Evolutionary conservation across 1,139 yeast species (phyloP).

Genomic region (Yamadazyma friedrichii): DNA sequence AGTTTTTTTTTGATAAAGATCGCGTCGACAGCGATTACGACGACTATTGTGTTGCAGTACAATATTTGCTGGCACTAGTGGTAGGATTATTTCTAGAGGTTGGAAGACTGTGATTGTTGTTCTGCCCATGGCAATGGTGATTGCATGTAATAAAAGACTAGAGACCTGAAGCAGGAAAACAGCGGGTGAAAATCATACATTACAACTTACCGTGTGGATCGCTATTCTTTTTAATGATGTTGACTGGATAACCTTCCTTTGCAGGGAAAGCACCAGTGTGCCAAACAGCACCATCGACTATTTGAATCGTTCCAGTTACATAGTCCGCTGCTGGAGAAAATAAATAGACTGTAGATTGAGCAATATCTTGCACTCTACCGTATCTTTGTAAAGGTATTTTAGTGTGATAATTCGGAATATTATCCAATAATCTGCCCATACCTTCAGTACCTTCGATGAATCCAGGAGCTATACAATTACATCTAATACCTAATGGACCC

Average conservation of each 20-base stretch:
- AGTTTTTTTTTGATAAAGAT: neutral
- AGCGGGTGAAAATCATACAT: too few relatives aligned
- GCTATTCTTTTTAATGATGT: slow-evolving; percentile 20
- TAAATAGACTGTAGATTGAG: slow-evolving; percentile 81
- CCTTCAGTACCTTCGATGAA: slow-evolving; percentile 84
- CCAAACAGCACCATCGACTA: slow-evolving; percentile 94
- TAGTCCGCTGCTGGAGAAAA: slow-evolving; percentile 81
- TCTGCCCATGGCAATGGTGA: too few relatives aligned
- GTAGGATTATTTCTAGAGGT: too few relatives aligned
- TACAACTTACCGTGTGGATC: slow-evolving; percentile 14
- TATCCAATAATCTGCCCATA: slow-evolving; percentile 48
- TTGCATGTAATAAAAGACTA: too few relatives aligned
- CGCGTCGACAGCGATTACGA: neutral
- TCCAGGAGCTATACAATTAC: slow-evolving; percentile 87
- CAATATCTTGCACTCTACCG: slow-evolving; percentile 78
- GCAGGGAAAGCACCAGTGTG: slow-evolving; percentile 55
- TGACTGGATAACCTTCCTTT: slow-evolving; percentile 33
- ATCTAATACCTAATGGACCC: slow-evolving; percentile 82
- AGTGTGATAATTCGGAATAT: slow-evolving; percentile 32
- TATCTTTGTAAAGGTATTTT: slow-evolving; percentile 73
- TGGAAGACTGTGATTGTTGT: too few relatives aligned
- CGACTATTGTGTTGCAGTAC: neutral
- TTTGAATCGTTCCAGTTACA: slow-evolving; percentile 72
- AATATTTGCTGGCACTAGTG: too few relatives aligned
- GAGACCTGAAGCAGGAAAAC: too few relatives aligned